Percentiles rank a stretch among this genome's conserved stretches.
Conservation (phyloP, 2,329 filamentous ascomycete species). For the Hymenoscyphus occultus region DNA sequence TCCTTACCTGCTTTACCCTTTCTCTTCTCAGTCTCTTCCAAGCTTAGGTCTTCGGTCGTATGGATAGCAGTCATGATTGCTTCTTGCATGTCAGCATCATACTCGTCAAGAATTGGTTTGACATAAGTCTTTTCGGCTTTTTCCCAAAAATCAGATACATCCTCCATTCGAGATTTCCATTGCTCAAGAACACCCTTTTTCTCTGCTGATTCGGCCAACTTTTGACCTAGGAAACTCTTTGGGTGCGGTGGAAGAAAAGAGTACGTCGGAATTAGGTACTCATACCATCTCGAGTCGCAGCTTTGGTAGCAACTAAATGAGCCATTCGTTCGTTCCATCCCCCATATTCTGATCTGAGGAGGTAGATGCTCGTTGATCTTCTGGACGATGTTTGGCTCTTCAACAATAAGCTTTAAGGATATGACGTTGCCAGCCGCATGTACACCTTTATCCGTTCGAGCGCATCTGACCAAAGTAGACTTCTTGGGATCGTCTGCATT, state of each 20-base stretch:
- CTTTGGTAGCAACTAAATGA: conserved; percentile 92
- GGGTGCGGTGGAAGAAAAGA: conserved; percentile 91
- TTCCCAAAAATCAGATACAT: conserved; percentile 79
- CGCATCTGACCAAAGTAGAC: conserved; percentile 88
- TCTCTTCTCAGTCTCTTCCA: conserved; percentile 19
- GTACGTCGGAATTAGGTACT: conserved; percentile 93
- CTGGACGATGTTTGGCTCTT: conserved; percentile 80
- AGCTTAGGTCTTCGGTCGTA: conserved; percentile 30
- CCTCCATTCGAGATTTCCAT: conserved; percentile 66
- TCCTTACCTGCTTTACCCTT: conserved; percentile 19
- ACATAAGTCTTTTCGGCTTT: conserved; percentile 78
- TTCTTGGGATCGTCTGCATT: conserved; percentile 98
- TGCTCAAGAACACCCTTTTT: conserved; percentile 69
- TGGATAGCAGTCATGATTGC: conserved; percentile 63
- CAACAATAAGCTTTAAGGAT: conserved; percentile 91
- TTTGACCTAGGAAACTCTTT: conserved; percentile 78
- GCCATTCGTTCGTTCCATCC: conserved; percentile 83
- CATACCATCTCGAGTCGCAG: conserved; percentile 94
- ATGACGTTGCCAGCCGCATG: conserved; percentile 95
- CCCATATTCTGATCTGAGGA: conserved; percentile 92
- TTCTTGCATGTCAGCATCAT: conserved; percentile 62
- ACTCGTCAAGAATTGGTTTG: conserved; percentile 60
- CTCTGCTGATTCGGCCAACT: conserved; percentile 74
- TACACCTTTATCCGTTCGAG: conserved; percentile 94
- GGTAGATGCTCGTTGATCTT: conserved; percentile 87